Base-by-base conservation (phyloP, 2,329 filamentous ascomycete genomes). In the Sclerotinia subarctica region DNA sequence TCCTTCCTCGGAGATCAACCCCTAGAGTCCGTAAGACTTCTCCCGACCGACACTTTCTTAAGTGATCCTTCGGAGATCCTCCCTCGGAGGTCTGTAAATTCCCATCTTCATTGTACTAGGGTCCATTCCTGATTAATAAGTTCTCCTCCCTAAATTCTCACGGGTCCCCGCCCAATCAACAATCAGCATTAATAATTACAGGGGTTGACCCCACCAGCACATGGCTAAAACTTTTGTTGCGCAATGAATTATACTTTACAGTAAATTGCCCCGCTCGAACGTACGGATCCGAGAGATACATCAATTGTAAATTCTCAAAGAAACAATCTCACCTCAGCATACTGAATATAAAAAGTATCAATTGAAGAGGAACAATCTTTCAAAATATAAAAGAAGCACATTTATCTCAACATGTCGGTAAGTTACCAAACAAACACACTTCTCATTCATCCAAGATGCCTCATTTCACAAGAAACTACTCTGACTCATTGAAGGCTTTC, bases 401-500 rank as follows among this genome's bases (percentile, higher is more conserved):
- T 21, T 51, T 29, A 54, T 44, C 38, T 32, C 3, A 53, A 32
- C 6, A 67, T 67, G 65, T 53, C 65, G 49, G 65, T 62, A 62
- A 67, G 65, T 67, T 52, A 44, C 24, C 49, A 29, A 67, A 29
- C 17, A 57, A 57, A 38, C 59, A 21, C 6, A 35, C 58, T 51
- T 49, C 29, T 51, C 32, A 38, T 38, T 26, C 29, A 63, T 63
- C 3, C 59, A 63, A 51, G 46, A 63, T 63, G 59, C 46, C 59
- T 63, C 59, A 63, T 17, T 63, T 63, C 46, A 52, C 59, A 42
- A 63, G 59, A 63, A 63, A 51, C 35, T 29, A 54, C n/a, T 66
- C 64, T 66, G 71, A 74, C 71, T 74, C 70, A 69, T 32, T 68
- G 51, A 58, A 88, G 85, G 77, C 76, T 72, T 93, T 91, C 84